A percentile compares a stretch with the other conserved stretches of the same genome.
These are phyloP conservation scores for Hypoxylon sp. DNA, from an alignment of 2,329 filamentous ascomycete genomes.

Conservation along the genomic window DNA sequence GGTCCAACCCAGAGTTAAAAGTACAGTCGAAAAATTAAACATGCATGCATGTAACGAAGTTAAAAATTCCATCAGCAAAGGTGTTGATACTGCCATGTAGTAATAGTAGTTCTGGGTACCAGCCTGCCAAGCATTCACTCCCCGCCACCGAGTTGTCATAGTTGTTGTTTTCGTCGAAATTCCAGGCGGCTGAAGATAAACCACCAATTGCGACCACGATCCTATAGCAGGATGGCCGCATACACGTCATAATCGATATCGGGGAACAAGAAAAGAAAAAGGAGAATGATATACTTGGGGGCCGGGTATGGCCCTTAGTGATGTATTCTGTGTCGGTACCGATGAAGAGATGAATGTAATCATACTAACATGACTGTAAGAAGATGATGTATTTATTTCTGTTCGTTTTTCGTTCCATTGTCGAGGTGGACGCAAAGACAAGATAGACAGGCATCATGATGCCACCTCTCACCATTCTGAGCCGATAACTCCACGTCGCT, in stretches of 20 bases:
- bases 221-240: conserved; percentile 4
- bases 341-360: conserved; percentile 54
- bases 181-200: not conserved
- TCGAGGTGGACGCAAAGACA: conserved; percentile 18
- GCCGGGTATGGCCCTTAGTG: conserved; percentile 37
- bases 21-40: conserved; percentile 1
- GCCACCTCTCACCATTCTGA: conserved; percentile 48
- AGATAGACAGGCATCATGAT: conserved; percentile 4
- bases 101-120: conserved; percentile 3
- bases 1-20: not conserved
- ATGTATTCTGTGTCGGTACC: conserved; percentile 49
- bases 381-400: conserved; percentile 42
- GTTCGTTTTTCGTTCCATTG: conserved; percentile 28
- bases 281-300: conserved; percentile 25
- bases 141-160: not conserved
- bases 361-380: conserved; percentile 52
- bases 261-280: conserved; percentile 5
- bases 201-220: not conserved
- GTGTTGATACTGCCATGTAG: not conserved
- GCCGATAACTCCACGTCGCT: conserved; percentile 53
- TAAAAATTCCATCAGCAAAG: not conserved
- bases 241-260: conserved; percentile 11
- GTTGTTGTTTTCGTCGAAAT: not conserved
- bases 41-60: not conserved
- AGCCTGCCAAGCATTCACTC: conserved; percentile 5